Percentiles rank a stretch among this genome's conserved stretches.
These are phyloP conservation scores for Leccinum angustisporum DNA, from an alignment of 1,284 basidiomycete genomes.

Conservation along the genomic window DNA sequence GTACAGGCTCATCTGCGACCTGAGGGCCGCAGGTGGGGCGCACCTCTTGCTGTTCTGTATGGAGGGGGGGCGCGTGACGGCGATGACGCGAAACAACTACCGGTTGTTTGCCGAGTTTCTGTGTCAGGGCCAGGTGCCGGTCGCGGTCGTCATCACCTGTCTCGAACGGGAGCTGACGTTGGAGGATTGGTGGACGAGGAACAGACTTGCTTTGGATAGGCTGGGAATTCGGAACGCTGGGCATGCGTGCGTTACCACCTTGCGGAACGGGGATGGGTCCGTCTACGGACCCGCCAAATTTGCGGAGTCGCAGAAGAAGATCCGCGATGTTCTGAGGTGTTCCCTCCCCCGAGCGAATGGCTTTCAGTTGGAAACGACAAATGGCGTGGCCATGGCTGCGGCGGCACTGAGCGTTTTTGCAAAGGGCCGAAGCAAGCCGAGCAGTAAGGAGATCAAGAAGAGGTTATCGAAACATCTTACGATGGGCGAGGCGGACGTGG, in stretches of 20 bases:
- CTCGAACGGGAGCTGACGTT: slow-evolving; percentile 5
- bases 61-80: background rate
- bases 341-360: background rate
- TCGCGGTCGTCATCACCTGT: slow-evolving; percentile 4
- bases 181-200: slow-evolving; percentile 9
- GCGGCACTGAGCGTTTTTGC: background rate
- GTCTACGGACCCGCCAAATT: background rate
- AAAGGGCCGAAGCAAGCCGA: background rate
- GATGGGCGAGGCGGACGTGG: background rate
- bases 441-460: background rate
- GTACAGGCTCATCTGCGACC: background rate
- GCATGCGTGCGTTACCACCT: slow-evolving; percentile 2
- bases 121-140: background rate
- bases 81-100: slow-evolving; percentile 1
- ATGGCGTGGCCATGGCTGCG: background rate
- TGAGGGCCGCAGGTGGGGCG: slow-evolving; percentile 1
- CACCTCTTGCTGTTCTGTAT: slow-evolving; percentile 10
- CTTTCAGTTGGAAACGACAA: background rate
- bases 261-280: background rate
- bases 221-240: background rate
- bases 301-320: slow-evolving; percentile 1
- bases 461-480: background rate
- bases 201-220: background rate
- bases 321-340: slow-evolving; percentile 2
- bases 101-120: slow-evolving; percentile 2